Evolutionary conservation across 306 rosid species (phyloP).

Genomic region (Cicer pinnatifidum): DNA sequence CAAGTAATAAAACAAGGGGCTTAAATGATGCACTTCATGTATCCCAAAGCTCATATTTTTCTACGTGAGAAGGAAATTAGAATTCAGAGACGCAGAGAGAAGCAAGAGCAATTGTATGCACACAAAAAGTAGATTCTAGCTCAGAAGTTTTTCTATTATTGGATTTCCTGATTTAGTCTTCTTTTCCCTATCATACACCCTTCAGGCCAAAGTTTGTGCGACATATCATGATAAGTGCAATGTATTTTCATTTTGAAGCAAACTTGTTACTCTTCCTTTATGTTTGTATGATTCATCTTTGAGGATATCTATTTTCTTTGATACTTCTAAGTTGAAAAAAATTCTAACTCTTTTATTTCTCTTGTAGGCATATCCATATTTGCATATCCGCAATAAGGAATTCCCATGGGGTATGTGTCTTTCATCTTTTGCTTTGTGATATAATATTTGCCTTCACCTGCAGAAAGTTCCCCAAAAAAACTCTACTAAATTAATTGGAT

Average conservation of each 20-base stretch:
- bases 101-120: neutral
- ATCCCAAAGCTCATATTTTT: neutral
- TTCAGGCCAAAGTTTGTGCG: neutral
- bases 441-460: constrained; percentile 24
- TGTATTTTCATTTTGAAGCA: neutral
- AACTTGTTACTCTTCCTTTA: constrained; percentile 4
- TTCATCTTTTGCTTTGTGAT: constrained; percentile 36
- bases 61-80: neutral
- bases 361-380: constrained; percentile 53
- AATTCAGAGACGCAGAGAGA: neutral
- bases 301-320: neutral
- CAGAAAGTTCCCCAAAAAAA: neutral
- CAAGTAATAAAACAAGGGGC: neutral
- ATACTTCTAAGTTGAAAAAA: neutral
- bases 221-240: neutral
- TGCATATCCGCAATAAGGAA: constrained; percentile 96
- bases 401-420: constrained; percentile 93
- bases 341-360: constrained; percentile 24
- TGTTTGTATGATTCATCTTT: neutral
- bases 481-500: constrained; percentile 3
- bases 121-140: neutral
- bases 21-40: constrained; percentile 14
- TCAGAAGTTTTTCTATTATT: neutral
- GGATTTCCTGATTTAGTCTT: neutral
- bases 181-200: neutral